A percentile compares a stretch with the other conserved stretches of the same genome.
phyloP scores from a whole-genome alignment of 305 asterid genomes.

The Fraxinus xanthoxyloides region DNA sequence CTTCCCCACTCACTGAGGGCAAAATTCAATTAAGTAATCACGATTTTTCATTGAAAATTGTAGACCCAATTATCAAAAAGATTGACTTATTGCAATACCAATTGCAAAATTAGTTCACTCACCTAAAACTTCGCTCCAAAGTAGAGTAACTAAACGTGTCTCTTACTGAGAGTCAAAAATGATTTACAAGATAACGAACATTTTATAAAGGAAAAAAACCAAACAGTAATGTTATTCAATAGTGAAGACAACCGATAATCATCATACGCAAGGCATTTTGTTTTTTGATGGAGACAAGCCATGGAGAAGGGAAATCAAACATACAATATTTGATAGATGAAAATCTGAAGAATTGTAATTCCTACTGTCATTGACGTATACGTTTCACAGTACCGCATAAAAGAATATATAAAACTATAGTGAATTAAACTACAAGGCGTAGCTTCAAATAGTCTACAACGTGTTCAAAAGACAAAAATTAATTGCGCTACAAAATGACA shows the following conservation, averaged over 20 bases:
- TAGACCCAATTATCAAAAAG: not conserved
- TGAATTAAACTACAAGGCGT: constrained; percentile 31
- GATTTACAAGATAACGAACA: not conserved
- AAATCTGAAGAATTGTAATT: constrained; percentile 6
- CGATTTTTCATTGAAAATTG: not conserved
- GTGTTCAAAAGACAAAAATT: constrained; percentile 20
- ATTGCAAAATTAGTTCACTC: not conserved
- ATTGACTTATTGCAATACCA: not conserved
- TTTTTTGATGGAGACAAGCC: not conserved
- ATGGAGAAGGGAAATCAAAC: not conserved
- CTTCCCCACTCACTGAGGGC: not conserved
- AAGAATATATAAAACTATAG: constrained; percentile 29
- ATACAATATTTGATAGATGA: not conserved
- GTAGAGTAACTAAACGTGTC: not conserved
- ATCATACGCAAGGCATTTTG: not conserved
- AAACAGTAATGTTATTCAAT: not conserved
- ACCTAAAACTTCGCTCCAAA: not conserved
- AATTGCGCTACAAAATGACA: constrained; percentile 30
- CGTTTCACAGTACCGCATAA: constrained; percentile 22
- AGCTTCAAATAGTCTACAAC: constrained; percentile 27
- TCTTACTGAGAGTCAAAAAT: too few relatives aligned
- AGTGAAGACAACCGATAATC: not conserved
- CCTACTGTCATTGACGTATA: constrained; percentile 25
- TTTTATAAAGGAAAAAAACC: not conserved
- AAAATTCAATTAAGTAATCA: not conserved